Percentiles rank a stretch among this genome's conserved stretches.
Evolutionary conservation across 768 basidiomycete species (phyloP).

Genomic region (Lactarius indigo): DNA sequence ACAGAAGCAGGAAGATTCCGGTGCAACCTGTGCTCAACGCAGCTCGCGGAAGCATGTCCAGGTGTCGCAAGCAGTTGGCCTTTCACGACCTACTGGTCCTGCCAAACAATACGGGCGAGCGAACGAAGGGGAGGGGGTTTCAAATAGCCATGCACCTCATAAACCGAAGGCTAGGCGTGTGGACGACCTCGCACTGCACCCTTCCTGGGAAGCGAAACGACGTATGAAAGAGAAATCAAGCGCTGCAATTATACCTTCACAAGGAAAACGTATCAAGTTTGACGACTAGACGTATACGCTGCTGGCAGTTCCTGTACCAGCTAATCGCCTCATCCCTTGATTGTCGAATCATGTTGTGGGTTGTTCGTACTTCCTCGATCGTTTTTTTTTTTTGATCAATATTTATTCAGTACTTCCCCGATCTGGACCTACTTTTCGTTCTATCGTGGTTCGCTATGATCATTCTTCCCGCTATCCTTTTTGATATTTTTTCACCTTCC

Average conservation of each 20-base stretch:
- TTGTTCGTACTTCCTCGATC: background rate
- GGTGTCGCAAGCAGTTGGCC: background rate
- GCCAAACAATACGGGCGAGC: background rate
- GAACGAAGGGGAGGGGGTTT: background rate
- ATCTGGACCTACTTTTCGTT: background rate
- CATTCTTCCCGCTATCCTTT: background rate
- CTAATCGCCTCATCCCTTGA: background rate
- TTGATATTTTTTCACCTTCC: background rate
- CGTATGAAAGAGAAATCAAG: constrained; percentile 69
- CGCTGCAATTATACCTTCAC: constrained; percentile 57
- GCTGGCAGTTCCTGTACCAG: background rate
- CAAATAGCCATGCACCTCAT: constrained; percentile 8
- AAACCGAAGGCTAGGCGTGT: constrained; percentile 18
- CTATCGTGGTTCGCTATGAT: background rate
- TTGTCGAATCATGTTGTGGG: background rate
- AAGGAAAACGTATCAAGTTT: constrained; percentile 85
- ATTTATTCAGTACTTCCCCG: too few relatives aligned
- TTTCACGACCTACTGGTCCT: background rate
- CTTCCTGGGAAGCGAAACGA: constrained; percentile 95
- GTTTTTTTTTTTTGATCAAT: too few relatives aligned
- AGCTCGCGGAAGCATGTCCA: background rate
- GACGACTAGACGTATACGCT: constrained; percentile 15
- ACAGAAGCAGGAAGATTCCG: constrained; percentile 47
- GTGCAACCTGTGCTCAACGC: background rate
- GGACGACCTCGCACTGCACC: constrained; percentile 61